Evolutionary conservation across 2,329 filamentous ascomycete species (phyloP).

Genomic region (Sporothrix brasiliensis): DNA sequence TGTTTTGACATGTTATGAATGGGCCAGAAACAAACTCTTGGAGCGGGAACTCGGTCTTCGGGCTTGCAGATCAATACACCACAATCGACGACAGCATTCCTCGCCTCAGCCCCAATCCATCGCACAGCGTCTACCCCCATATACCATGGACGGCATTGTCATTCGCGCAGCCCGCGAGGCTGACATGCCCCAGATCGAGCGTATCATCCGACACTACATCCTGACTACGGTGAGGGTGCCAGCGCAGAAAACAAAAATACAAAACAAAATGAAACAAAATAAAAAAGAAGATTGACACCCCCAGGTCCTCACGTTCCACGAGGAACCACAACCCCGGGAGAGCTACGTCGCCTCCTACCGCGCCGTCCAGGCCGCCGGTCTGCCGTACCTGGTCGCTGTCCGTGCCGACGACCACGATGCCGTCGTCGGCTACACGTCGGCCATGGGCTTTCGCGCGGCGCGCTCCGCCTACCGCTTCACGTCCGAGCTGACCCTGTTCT

Average conservation of each 20-base stretch:
- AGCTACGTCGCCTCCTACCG: constrained; percentile 19
- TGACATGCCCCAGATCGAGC: constrained; percentile 25
- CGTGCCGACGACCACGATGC: neutral
- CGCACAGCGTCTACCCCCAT: too few relatives aligned
- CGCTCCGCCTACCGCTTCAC: constrained; percentile 22
- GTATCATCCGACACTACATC: constrained; percentile 28
- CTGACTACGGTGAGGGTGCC: constrained; percentile 11
- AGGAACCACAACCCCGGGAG: constrained; percentile 4
- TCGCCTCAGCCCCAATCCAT: neutral
- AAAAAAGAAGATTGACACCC: neutral
- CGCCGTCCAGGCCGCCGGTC: neutral
- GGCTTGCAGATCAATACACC: neutral
- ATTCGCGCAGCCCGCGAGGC: constrained; percentile 28
- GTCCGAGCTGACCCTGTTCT: constrained; percentile 28
- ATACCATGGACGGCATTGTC: constrained; percentile 1
- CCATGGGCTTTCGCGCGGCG: constrained; percentile 7
- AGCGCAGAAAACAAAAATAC: neutral
- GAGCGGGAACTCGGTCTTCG: neutral
- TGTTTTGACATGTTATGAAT: neutral
- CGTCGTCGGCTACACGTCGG: constrained; percentile 19
- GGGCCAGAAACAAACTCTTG: neutral
- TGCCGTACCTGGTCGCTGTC: constrained; percentile 28
- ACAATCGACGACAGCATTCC: neutral
- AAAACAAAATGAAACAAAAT: neutral
- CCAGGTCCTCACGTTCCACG: constrained; percentile 25